Evolutionary conservation across 2,329 filamentous ascomycete species (phyloP), one percentile per base, ranked within the genome.

Genomic region (Sporothrix protearum): DNA sequence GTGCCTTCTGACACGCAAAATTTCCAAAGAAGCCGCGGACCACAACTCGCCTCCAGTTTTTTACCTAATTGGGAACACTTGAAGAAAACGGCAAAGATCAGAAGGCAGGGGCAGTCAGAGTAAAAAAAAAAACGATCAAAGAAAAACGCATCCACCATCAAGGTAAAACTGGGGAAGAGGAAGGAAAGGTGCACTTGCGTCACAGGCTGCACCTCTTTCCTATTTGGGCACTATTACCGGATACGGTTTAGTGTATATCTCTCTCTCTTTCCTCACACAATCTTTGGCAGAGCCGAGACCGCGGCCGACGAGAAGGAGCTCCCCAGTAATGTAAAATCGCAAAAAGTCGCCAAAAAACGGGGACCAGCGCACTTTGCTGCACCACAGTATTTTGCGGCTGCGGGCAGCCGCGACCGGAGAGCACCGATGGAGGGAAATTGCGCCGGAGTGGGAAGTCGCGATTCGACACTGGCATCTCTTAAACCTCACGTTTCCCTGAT

Each of bases 181-280:
- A 14, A 22, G 12, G 12, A 25, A 45, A 25, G 39, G 22, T 28
- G 30, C 28, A 30, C 22, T 28, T 66, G 59, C 49, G 47, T 66
- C 55, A 64, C 36, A 64, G 53, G 45, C 57, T 42, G 59, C 61
- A 59, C 28, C 57, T 69, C 61, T 74, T 74, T 71, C 73, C 73
- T 73, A 45, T 73, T 75, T 73, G 64, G 72, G 73, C 59, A 75
- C 73, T 73, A 66, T 73, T 75, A 7, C 73, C 68, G 64, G 12
- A 70, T 71, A 7, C 3, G 71, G 72, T 51, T 71, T 73, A 73
- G 72, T 33, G 7, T 30, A 12, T 4, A n/a, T 12, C 1, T 63
- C 14, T 14, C 3, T 12, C 1, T 63, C 5, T 69, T 9, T 28
- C n/a, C n/a, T n/a, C n/a, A n/a, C 33, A 36, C 33, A 36, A 36